Evolutionary conservation across 106 monocot genomes (phyloP).

Genomic region (Platanthera zijinensis): DNA sequence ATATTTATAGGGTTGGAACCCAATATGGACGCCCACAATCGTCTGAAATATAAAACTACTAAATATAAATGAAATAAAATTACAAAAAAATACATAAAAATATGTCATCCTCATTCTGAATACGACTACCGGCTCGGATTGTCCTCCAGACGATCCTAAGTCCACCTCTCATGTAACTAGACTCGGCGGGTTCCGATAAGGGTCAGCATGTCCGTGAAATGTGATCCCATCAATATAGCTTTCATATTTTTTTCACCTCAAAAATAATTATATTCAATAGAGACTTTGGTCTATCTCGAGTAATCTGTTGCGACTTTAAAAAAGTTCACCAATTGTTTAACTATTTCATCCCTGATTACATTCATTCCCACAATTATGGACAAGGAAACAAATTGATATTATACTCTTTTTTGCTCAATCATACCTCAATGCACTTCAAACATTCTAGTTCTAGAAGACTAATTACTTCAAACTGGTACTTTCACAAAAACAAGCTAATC

Average conservation of each 20-base stretch:
- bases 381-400: neutral
- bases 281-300: neutral
- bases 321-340: neutral
- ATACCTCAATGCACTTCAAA: neutral
- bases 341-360: neutral
- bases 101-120: no score
- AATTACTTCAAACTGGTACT: neutral
- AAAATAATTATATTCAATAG: neutral
- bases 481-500: neutral
- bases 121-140: no score
- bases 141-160: no score
- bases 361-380: neutral
- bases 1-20: no score
- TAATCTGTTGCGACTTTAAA: neutral
- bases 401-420: neutral
- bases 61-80: no score
- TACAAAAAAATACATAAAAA: no score
- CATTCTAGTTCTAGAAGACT: conserved; percentile 1
- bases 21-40: no score
- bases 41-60: no score
- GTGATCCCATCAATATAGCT: neutral
- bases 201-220: no score
- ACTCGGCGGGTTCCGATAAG: no score
- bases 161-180: no score
- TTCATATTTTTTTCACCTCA: neutral